Conservation (phyloP, 768 basidiomycete species). For the Piloderma croceum region DNA sequence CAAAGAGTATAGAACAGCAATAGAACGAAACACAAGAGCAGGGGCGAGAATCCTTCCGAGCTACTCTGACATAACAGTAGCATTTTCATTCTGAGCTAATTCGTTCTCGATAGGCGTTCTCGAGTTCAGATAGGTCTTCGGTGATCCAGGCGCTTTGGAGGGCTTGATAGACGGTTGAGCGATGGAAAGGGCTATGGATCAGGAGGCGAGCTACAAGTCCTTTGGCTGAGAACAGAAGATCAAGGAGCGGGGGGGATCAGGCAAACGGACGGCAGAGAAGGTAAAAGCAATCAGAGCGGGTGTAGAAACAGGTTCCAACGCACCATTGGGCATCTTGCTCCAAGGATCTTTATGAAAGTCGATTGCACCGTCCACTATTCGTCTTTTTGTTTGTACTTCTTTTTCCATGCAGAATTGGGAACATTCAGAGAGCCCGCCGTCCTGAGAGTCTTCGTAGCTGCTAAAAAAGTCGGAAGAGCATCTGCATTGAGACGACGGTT, state of each 20-base stretch:
- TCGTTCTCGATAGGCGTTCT: constrained; percentile 54
- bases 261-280: not conserved
- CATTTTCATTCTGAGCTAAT: constrained; percentile 28
- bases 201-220: constrained; percentile 57
- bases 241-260: not conserved
- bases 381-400: no score
- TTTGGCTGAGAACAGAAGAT: constrained; percentile 40
- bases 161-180: constrained; percentile 60
- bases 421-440: constrained; percentile 19
- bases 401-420: no score
- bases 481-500: constrained; percentile 14
- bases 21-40: no score
- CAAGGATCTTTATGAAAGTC: constrained; percentile 54
- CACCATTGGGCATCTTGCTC: constrained; percentile 56
- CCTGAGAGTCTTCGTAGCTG: constrained; percentile 20
- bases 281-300: not conserved
- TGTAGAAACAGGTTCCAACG: constrained; percentile 9
- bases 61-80: no score
- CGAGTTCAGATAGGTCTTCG: constrained; percentile 54
- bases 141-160: constrained; percentile 63
- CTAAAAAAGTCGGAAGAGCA: constrained; percentile 1
- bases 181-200: constrained; percentile 46
- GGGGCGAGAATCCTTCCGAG: no score
- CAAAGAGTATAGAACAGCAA: no score
- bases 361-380: constrained; percentile 59